Base-by-base conservation (phyloP, 1,284 basidiomycete species). In the Malassezia pachydermatis region DNA sequence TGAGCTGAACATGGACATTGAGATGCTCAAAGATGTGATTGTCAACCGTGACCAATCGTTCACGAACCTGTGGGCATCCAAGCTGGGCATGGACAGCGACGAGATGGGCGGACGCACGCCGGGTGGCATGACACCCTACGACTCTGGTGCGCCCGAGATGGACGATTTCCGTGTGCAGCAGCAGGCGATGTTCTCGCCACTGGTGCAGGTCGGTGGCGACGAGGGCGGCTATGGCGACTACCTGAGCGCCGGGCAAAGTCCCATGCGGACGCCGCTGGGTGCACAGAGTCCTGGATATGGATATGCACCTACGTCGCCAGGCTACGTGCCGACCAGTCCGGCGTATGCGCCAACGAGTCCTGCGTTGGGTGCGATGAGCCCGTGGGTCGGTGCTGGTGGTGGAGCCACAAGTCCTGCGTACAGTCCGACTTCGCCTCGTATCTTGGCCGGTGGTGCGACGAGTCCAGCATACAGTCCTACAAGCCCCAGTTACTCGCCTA, bases 1-100 rank as follows among this genome's bases (percentile, higher is more conserved):
- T 70, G 92, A 96, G 46, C 86, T 98, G 42, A 84, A 88, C 1
- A 79, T 99, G 41, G 94, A 98, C 74, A 85, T 96, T 61, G 86
- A 92, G 62, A 94, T 96, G 88, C 79, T 99, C 64, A 94, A 96
- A 78, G 92, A 98, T 58, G 92, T 95, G 41, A 90, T 98, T 49
- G 86, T 96, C 48, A 94, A 99, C 73, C 88, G 92, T 67, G 84
- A 88, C 36, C 76, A 95, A 51, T 90, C 90, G 0, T 73, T 76
- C 48, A 65, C 67, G 20, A 73, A 68, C 24, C 54, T 72, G 42
- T 83, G 88, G 27, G 55, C 55, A 5, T 54, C 53, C 17, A 60
- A 57, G 41, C 50, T 41, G 14, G 48, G 53, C 13, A 54, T 67
- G 34, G 63, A 66, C 38, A 55, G 53, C 1, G 52, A 54, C 16